These are phyloP conservation scores for Chionographis japonica DNA, from an alignment of 106 monocot genomes.

Conservation along the genomic window DNA sequence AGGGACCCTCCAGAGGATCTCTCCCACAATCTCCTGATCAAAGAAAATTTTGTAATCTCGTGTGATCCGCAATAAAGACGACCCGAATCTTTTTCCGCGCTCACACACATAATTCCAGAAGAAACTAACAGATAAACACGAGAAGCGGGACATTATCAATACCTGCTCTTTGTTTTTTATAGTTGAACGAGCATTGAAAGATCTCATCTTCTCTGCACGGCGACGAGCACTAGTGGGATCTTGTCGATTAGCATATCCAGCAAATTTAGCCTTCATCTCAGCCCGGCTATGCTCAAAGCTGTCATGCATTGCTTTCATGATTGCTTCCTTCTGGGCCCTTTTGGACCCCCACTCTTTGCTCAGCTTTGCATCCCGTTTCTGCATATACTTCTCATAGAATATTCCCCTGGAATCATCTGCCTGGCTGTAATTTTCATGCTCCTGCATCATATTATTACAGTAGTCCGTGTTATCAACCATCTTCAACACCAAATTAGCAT, in stretches of 20 bases:
- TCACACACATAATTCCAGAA: not conserved
- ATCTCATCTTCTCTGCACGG: constrained; percentile 37
- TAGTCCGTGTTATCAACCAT: constrained; percentile 32
- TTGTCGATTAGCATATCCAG: constrained; percentile 28
- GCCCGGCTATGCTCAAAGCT: constrained; percentile 57
- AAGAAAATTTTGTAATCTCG: too few species aligned
- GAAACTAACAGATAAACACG: not conserved
- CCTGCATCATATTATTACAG: constrained; percentile 17
- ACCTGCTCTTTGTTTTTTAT: constrained; percentile 40
- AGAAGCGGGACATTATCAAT: not conserved
- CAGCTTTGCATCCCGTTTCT: constrained; percentile 75
- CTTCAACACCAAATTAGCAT: constrained; percentile 37
- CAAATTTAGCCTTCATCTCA: constrained; percentile 60
- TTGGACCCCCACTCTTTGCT: constrained; percentile 60
- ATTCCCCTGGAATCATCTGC: constrained; percentile 55
- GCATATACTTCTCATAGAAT: constrained; percentile 77
- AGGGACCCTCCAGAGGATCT: too few species aligned
- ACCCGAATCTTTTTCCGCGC: too few species aligned
- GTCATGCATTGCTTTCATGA: constrained; percentile 81
- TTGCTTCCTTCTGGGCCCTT: constrained; percentile 62
- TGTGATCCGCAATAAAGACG: too few species aligned
- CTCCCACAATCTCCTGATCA: too few species aligned
- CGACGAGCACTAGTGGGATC: constrained; percentile 12
- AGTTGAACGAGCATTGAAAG: constrained; percentile 26
- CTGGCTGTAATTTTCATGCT: constrained; percentile 14